Percentiles rank a stretch among this genome's conserved stretches.
Conservation (phyloP, 345 rosid genomes). For the Corchorus capsularis region DNA sequence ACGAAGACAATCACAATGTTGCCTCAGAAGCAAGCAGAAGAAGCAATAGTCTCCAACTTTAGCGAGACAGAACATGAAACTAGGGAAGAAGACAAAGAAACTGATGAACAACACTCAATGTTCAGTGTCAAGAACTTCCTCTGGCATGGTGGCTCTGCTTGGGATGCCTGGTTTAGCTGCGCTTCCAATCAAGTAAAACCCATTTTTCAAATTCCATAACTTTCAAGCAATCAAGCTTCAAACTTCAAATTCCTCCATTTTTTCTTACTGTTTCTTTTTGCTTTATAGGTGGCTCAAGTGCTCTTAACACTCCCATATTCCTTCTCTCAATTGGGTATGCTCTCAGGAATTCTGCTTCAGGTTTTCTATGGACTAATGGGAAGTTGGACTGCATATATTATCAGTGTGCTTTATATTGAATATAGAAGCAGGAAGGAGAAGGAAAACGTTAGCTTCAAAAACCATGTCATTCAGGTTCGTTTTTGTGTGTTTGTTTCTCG, state of each 20-base stretch:
- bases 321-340: conserved; percentile 92
- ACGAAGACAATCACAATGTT: conserved; percentile 65
- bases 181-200: conserved; percentile 87
- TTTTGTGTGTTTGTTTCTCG: background rate
- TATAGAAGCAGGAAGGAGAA: conserved; percentile 90
- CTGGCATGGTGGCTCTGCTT: conserved; percentile 98
- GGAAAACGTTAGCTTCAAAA: conserved; percentile 90
- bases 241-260: background rate
- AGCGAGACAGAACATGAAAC: conserved; percentile 53
- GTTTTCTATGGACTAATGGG: conserved; percentile 87
- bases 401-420: conserved; percentile 93
- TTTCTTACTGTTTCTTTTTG: too few species aligned
- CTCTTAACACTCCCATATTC: conserved; percentile 92
- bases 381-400: conserved; percentile 99
- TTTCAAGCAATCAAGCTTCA: too few species aligned
- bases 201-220: background rate
- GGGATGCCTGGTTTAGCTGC: conserved; percentile 99
- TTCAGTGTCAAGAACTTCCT: conserved; percentile 63
- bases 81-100: conserved; percentile 35
- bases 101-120: conserved; percentile 43
- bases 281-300: conserved; percentile 87
- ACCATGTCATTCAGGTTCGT: conserved; percentile 88
- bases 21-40: conserved; percentile 89
- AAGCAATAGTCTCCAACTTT: conserved; percentile 70
- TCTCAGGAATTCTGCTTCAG: conserved; percentile 86